phyloP scores from a whole-genome alignment of 179 eudicot species.

The Silene vulgaris region DNA sequence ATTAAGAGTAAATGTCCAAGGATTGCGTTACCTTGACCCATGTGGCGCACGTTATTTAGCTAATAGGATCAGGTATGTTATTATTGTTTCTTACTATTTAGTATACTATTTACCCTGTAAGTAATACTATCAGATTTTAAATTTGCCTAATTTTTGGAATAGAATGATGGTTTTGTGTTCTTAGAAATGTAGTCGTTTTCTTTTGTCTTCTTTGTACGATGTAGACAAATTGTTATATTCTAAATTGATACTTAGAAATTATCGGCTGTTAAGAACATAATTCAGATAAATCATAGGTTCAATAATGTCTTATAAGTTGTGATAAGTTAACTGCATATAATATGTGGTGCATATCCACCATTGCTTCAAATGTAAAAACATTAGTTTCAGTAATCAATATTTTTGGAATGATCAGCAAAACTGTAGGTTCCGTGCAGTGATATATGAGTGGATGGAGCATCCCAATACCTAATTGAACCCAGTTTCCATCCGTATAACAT shows the following conservation, averaged over 20 bases:
- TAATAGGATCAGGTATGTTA: conserved; percentile 17
- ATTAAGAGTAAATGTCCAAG: neutral
- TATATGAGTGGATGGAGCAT: neutral
- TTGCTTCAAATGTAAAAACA: too few relatives aligned
- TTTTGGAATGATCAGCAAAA: too few relatives aligned
- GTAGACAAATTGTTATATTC: neutral
- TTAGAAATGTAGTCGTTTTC: neutral
- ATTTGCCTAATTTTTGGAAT: neutral
- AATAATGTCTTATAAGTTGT: neutral
- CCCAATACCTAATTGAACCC: neutral
- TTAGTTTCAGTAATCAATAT: too few relatives aligned
- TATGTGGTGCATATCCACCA: neutral
- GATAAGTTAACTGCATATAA: neutral
- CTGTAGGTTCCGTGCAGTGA: too few relatives aligned
- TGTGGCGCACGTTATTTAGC: conserved; percentile 11
- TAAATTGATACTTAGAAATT: neutral
- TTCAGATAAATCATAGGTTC: neutral
- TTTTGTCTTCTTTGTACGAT: neutral
- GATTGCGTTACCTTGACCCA: conserved; percentile 3
- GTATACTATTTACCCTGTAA: neutral
- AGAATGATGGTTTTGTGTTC: neutral
- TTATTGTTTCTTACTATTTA: neutral
- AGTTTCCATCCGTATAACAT: neutral
- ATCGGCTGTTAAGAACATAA: neutral
- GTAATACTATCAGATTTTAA: neutral